A percentile compares a stretch with the other conserved stretches of the same genome.
Evolutionary conservation across 2,329 filamentous ascomycete species (phyloP).

Genomic region (Aspergillus ibericus): DNA sequence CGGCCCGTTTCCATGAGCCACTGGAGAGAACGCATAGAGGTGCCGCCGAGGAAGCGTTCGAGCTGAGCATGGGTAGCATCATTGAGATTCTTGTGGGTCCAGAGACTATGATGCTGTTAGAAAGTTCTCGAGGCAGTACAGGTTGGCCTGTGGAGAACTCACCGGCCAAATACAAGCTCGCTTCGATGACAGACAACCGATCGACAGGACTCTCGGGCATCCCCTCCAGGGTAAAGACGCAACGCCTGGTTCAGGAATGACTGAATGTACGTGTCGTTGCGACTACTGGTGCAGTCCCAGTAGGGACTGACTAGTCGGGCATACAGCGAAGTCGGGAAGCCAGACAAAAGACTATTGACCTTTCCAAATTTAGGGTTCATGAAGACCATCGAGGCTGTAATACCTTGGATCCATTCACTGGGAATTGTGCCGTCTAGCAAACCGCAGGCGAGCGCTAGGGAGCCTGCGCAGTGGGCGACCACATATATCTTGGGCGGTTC

Average conservation of each 20-base stretch:
- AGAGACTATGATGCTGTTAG: not conserved
- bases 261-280: not conserved
- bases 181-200: conserved; percentile 4
- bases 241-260: not conserved
- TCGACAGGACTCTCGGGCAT: not conserved
- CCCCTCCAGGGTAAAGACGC: not conserved
- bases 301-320: not conserved
- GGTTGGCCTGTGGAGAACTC: not conserved
- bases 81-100: conserved; percentile 4
- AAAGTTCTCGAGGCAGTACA: not conserved
- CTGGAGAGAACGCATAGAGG: conserved; percentile 1
- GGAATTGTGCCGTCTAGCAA: conserved; percentile 22
- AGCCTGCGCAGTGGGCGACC: conserved; percentile 22
- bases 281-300: conserved; percentile 5
- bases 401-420: conserved; percentile 12
- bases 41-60: conserved; percentile 3
- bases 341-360: not conserved
- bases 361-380: conserved; percentile 15
- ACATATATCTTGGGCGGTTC: conserved; percentile 18
- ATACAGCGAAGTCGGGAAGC: not conserved
- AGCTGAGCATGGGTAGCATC: not conserved
- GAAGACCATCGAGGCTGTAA: conserved; percentile 21
- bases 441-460: conserved; percentile 18
- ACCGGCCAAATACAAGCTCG: conserved; percentile 7
- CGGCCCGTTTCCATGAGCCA: not conserved